phyloP scores from a whole-genome alignment of 2,329 filamentous ascomycete species.

The Coniosporium tulheliwenetii region DNA sequence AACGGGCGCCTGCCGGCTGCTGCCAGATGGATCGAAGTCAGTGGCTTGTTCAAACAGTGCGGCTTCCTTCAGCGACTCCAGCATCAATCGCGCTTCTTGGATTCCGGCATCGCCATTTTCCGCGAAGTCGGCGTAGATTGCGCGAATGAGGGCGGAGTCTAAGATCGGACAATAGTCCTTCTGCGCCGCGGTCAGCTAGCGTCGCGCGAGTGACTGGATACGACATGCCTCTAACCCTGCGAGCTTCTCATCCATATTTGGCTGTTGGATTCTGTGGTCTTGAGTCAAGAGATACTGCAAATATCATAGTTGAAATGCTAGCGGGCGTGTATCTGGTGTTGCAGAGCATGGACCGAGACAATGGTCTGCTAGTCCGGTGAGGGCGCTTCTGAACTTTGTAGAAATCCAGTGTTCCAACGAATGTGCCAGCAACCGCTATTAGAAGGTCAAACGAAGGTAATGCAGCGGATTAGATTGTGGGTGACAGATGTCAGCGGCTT shows the following conservation, averaged over 20 bases:
- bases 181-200: slow-evolving; percentile 22
- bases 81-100: slow-evolving; percentile 37
- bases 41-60: slow-evolving; percentile 54
- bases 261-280: too few species aligned
- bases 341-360: too few species aligned
- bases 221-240: neutral
- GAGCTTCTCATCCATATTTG: neutral
- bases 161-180: slow-evolving; percentile 58
- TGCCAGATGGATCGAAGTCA: slow-evolving; percentile 65
- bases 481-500: too few species aligned
- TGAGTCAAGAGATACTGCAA: neutral
- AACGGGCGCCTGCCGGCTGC: slow-evolving; percentile 30
- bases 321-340: too few species aligned
- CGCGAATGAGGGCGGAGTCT: slow-evolving; percentile 62
- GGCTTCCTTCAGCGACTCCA: slow-evolving; percentile 50
- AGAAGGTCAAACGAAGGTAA: too few species aligned
- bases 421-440: too few species aligned
- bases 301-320: neutral
- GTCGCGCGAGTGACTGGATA: neutral
- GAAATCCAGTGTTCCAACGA: too few species aligned
- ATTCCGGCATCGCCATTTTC: slow-evolving; percentile 37
- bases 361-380: too few species aligned
- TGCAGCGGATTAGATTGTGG: too few species aligned
- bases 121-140: slow-evolving; percentile 62
- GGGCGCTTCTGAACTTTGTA: too few species aligned